Percentiles rank a stretch among this genome's conserved stretches.
phyloP scores from a whole-genome alignment of 2,329 filamentous ascomycete species.

The Apiospora marii region DNA sequence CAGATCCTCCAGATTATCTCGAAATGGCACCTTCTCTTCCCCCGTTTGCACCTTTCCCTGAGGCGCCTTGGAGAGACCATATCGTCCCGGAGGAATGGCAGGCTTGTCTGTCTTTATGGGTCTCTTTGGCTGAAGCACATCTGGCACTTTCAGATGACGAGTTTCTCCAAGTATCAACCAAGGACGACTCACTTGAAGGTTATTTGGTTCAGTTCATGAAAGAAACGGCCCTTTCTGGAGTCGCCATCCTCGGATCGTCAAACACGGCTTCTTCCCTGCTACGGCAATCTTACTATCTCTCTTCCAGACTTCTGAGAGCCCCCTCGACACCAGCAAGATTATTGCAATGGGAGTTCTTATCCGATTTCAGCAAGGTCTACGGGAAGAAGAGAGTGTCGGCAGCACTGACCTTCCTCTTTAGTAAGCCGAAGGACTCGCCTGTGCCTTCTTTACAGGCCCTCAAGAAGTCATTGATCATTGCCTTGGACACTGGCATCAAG shows the following conservation, averaged over 20 bases:
- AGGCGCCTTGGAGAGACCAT: conserved; percentile 69
- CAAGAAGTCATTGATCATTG: conserved; percentile 68
- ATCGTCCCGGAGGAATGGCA: conserved; percentile 79
- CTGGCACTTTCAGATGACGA: conserved; percentile 64
- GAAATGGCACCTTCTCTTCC: conserved; percentile 62
- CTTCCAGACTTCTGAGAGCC: conserved; percentile 61
- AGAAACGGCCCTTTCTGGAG: conserved; percentile 55
- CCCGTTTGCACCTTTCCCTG: conserved; percentile 80
- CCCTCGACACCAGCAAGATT: conserved; percentile 55
- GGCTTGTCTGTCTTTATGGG: conserved; percentile 79
- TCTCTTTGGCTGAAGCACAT: conserved; percentile 70
- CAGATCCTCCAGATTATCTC: neutral
- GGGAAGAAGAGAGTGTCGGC: conserved; percentile 66
- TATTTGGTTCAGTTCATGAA: conserved; percentile 76
- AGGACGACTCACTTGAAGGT: conserved; percentile 63
- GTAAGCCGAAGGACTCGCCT: conserved; percentile 54
- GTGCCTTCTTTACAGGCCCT: conserved; percentile 64
- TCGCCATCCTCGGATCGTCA: conserved; percentile 45
- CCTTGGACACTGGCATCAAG: conserved; percentile 68
- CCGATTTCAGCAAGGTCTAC: conserved; percentile 73
- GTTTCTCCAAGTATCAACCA: conserved; percentile 59
- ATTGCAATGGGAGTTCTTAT: conserved; percentile 71
- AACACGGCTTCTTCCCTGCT: conserved; percentile 56
- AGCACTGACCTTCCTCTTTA: conserved; percentile 59
- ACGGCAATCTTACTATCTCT: conserved; percentile 70